A percentile compares a stretch with the other conserved stretches of the same genome.
Evolutionary conservation across 2,329 filamentous ascomycete genomes (phyloP).

Genomic region (Sporothrix humicola): DNA sequence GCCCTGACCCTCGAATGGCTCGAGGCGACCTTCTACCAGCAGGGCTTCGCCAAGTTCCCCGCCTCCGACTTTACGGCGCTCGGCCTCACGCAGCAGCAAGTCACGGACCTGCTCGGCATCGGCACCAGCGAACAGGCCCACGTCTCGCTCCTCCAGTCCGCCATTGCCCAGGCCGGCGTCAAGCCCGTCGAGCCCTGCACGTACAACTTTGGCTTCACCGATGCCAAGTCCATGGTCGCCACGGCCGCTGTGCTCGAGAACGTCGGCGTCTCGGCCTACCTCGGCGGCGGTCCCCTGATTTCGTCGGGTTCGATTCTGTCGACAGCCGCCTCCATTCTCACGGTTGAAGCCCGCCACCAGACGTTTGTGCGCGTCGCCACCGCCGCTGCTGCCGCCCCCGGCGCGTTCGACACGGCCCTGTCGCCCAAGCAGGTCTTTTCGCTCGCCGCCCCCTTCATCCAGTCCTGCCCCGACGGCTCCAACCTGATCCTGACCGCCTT

Average conservation of each 20-base stretch:
- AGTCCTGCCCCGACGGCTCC: conserved; percentile 68
- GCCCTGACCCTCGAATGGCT: conserved; percentile 77
- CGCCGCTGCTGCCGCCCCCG: conserved; percentile 65
- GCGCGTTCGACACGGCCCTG: conserved; percentile 73
- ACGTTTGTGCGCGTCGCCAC: conserved; percentile 70
- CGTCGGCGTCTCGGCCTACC: conserved; percentile 74
- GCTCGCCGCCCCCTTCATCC: conserved; percentile 74
- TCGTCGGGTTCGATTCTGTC: conserved; percentile 64
- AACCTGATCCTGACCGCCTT: conserved; percentile 68
- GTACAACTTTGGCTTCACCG: conserved; percentile 74
- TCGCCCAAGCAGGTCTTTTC: conserved; percentile 73
- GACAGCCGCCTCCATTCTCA: conserved; percentile 72
- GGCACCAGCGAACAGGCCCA: conserved; percentile 68
- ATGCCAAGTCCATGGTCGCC: conserved; percentile 69
- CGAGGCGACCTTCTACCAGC: conserved; percentile 73
- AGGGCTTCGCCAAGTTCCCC: conserved; percentile 71
- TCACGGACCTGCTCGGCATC: conserved; percentile 66
- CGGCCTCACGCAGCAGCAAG: conserved; percentile 60
- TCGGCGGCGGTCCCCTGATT: conserved; percentile 72
- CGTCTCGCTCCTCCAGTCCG: conserved; percentile 63
- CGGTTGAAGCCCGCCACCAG: conserved; percentile 75
- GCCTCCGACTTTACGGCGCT: conserved; percentile 67
- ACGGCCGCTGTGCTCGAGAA: conserved; percentile 74
- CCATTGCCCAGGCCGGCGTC: conserved; percentile 66
- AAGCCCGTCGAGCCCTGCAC: conserved; percentile 71